Base-by-base conservation (phyloP, 768 basidiomycete species). In the Cantharellus anzutake region DNA sequence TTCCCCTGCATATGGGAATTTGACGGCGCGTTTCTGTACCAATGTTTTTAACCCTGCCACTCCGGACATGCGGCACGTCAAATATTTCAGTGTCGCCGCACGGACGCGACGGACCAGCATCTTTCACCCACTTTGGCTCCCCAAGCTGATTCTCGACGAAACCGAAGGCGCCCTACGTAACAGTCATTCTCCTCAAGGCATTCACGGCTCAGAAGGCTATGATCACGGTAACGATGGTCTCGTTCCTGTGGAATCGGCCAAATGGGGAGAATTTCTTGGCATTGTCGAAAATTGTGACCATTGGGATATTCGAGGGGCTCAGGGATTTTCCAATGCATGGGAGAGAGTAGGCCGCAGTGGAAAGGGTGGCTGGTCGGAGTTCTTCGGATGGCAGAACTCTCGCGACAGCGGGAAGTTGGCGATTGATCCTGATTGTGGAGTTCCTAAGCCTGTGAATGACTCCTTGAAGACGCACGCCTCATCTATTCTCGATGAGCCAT, bases 61-160 rank as follows among this genome's bases (percentile, higher is more conserved):
- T 0, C 91, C 90, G 0, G 74, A 93, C 64, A 79, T 57, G 16
- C 16, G 40, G 38, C 65, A 73, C 44, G 90, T 98, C 60, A 88
- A 86, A 66, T 99, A 99, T 73, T 96, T 83, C 69, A 89, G 86
- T 64, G 81, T 97, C 42, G 87, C 90, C 0, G 88, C 86, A 0
- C 80, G 91, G n/a, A 73, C 80, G 59, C 71, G 74, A 16, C 67
- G 68, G 42, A 65, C 72, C 62, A 59, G 64, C 50, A 75, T 93
- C 40, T 89, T 85, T 83, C 96, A 98, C 69, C 96, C 96, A 0
- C 81, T 99, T 58, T 99, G 94, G 91, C 76, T 97, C 42, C 90
- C 94, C 0, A 96, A 98, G 72, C 77, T 93, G 72, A 84, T 99
- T 39, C 73, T 97, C 42, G 94, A 99, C 67, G 84, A 86, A 0